Evolutionary conservation across 164 flowering plant species (phyloP).

Genomic region (Protea cynaroides): DNA sequence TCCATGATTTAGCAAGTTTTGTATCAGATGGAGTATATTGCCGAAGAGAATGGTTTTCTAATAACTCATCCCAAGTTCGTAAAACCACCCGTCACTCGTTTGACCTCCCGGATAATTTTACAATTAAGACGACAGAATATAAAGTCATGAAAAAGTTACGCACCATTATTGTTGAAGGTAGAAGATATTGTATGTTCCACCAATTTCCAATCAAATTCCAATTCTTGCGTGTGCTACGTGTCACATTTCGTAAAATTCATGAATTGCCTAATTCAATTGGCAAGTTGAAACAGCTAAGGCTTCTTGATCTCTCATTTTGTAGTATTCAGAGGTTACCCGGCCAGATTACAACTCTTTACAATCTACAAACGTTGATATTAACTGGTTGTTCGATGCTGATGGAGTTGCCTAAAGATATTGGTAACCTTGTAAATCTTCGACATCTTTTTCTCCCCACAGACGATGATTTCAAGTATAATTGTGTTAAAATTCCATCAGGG

Average conservation of each 20-base stretch:
- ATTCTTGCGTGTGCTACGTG: constrained; percentile 13
- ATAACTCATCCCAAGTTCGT: neutral
- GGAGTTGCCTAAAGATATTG: constrained; percentile 12
- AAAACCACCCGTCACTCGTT: neutral
- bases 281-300: constrained; percentile 9
- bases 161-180: neutral
- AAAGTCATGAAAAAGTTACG: neutral
- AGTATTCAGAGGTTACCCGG: constrained; percentile 10
- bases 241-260: neutral
- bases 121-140: neutral
- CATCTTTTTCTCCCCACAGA: constrained; percentile 12
- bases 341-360: constrained; percentile 1
- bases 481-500: constrained; percentile 12
- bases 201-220: too few relatives aligned
- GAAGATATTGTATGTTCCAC: too few relatives aligned
- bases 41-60: neutral
- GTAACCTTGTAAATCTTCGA: constrained; percentile 9
- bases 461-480: too few relatives aligned
- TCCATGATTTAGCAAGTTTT: neutral
- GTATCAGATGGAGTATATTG: neutral
- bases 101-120: neutral
- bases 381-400: neutral
- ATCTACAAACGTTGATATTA: constrained; percentile 1
- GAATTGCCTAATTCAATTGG: constrained; percentile 9
- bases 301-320: constrained; percentile 15